Conservation (phyloP, 179 eudicot genomes). For the Heliamphora pulchella region DNA sequence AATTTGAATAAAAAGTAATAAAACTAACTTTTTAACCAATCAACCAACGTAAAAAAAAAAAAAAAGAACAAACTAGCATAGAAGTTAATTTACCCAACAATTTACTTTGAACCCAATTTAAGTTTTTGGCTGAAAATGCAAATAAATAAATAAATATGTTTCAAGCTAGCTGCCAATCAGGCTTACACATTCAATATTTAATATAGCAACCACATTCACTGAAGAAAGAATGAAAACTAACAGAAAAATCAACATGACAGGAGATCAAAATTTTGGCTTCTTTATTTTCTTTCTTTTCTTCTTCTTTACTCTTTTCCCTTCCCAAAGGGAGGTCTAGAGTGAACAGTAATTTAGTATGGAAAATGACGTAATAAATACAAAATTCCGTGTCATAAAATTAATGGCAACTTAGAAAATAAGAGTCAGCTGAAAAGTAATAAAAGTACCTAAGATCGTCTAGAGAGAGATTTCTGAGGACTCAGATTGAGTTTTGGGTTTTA, state of each 20-base stretch:
- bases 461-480: slow-evolving; percentile 1
- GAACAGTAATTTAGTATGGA: slow-evolving; percentile 3
- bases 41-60: too few relatives aligned
- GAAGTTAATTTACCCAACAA: too few relatives aligned
- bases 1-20: too few relatives aligned
- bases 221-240: neutral
- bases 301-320: neutral
- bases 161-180: too few relatives aligned
- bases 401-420: neutral
- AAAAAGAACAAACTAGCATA: too few relatives aligned
- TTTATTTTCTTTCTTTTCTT: neutral
- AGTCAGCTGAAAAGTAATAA: slow-evolving; percentile 2
- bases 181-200: too few relatives aligned
- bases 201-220: too few relatives aligned
- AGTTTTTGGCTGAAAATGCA: too few relatives aligned
- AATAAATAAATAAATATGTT: too few relatives aligned
- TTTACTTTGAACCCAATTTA: too few relatives aligned
- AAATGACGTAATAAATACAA: slow-evolving; percentile 15
- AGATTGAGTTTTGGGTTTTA: slow-evolving; percentile 6
- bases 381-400: neutral
- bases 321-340: neutral
- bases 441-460: slow-evolving; percentile 6
- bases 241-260: neutral
- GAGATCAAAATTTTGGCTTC: too few relatives aligned
- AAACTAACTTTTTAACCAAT: too few relatives aligned